Conservation (phyloP, 2,329 filamentous ascomycete species). For the Trichoderma polysporum region DNA sequence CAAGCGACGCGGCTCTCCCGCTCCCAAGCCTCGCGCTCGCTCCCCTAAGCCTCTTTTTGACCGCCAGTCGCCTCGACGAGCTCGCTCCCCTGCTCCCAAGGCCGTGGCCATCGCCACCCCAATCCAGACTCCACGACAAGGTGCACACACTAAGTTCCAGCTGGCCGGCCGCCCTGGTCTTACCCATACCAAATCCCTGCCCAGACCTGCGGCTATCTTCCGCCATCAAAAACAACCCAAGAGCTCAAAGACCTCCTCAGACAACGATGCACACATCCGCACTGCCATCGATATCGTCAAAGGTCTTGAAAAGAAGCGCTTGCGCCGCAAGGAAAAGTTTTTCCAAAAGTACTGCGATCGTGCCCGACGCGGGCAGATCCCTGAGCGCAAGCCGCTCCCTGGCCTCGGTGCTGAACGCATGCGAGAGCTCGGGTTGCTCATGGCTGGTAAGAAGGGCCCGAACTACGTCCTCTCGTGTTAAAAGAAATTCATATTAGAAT, state of each 20-base stretch:
- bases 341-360: conserved; percentile 87
- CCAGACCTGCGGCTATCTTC: conserved; percentile 72
- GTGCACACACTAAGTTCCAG: conserved; percentile 40
- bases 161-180: conserved; percentile 61
- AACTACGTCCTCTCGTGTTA: conserved; percentile 77
- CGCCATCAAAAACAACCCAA: conserved; percentile 50
- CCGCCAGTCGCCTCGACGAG: conserved; percentile 66
- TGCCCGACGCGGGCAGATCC: conserved; percentile 65
- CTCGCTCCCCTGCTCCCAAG: conserved; percentile 68
- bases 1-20: conserved; percentile 36
- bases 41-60: conserved; percentile 59
- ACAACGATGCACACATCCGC: conserved; percentile 66
- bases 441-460: conserved; percentile 75
- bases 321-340: conserved; percentile 89
- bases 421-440: conserved; percentile 75
- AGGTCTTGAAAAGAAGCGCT: conserved; percentile 89
- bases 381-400: conserved; percentile 66
- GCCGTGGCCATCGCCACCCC: conserved; percentile 36
- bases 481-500: conserved; percentile 31
- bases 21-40: conserved; percentile 48
- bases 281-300: conserved; percentile 98
- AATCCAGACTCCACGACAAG: conserved; percentile 40
- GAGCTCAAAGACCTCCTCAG: conserved; percentile 34
- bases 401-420: conserved; percentile 92
- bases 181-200: conserved; percentile 82